Base-by-base conservation (phyloP, 805 yeast species). In the Candida ipomoeae region DNA sequence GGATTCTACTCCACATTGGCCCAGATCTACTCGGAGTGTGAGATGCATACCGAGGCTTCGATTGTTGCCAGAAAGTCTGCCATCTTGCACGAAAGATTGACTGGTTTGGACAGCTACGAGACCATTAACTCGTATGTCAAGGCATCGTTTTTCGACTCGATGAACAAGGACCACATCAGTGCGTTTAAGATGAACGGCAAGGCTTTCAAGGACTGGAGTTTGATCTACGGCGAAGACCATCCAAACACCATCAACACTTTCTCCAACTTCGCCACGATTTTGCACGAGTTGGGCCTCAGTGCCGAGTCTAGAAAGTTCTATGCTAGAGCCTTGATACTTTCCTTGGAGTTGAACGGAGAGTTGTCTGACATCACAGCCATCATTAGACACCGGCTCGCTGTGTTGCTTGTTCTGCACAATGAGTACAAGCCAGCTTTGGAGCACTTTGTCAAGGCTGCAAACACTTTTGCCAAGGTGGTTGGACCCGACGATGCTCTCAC, bases 41-140 rank as follows among this genome's bases (percentile, higher is more conserved):
- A 82, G 14, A 69, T 78, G 58, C 64, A 70, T 18, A 70, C 72
- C 21, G 83, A 81, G 56, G 90, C 97, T 11, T 75, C 82, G 47
- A 78, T 75, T 11, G 71, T 80, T 56, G 80, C 84, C 15, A 81
- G 94, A 58, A 84, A 81, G 64, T 81, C 96, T 1, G 78, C 83
- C 54, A 72, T 81, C 37, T 81, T 90, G 53, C 76, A 84, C 52
- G 98, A 92, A 74, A 83, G 98, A 69, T 77, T 83, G 11, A 67
- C 74, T 46, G 99, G 99, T 54, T 67, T 83, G 55, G 98, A 92
- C 63, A 80, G 94, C 13, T 80, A 79, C 60, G 92, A 89, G 55
- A 79, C 91, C 23, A 67, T 89, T 36, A 78, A 89, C 56, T 74
- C 88, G 38, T 80, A 85, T 64, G 75, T 84, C 59, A 89, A 89